Conservation (phyloP, 129 eudicot species). For the Pseudognaphalium luteoalbum region DNA sequence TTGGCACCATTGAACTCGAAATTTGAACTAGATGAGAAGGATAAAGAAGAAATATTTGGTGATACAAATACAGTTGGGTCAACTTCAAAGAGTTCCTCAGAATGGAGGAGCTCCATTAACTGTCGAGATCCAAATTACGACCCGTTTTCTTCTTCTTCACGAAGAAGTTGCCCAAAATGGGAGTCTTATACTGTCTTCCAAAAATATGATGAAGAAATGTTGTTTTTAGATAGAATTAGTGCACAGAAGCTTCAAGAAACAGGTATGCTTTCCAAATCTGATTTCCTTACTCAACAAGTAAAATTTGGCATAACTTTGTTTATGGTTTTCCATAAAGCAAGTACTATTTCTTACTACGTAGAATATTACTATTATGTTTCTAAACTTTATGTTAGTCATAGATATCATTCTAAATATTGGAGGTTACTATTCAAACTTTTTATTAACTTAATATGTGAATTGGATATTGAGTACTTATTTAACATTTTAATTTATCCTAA, state of each 20-base stretch:
- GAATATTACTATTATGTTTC: background rate
- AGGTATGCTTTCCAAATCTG: constrained; percentile 39
- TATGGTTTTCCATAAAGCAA: background rate
- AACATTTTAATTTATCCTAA: background rate
- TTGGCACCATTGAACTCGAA: constrained; percentile 45
- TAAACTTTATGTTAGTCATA: background rate
- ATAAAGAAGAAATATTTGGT: constrained; percentile 61
- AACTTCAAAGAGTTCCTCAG: constrained; percentile 90
- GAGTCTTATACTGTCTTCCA: constrained; percentile 94
- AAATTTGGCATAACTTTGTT: background rate
- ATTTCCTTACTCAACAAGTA: constrained; percentile 14
- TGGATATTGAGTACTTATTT: no score
- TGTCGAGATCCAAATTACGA: constrained; percentile 77
- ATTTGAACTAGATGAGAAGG: constrained; percentile 44
- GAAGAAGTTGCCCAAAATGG: constrained; percentile 98
- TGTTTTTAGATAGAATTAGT: constrained; percentile 83
- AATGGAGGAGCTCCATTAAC: constrained; percentile 92
- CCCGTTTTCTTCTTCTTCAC: constrained; percentile 88
- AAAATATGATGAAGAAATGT: constrained; percentile 95
- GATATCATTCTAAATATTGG: background rate
- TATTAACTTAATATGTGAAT: background rate
- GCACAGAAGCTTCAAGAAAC: constrained; percentile 96
- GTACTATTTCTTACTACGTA: background rate
- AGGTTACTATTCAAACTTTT: background rate
- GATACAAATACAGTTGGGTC: constrained; percentile 88